These are phyloP conservation scores for Stropharia rugosoannulata DNA, from an alignment of 768 basidiomycete species.

Conservation along the genomic window DNA sequence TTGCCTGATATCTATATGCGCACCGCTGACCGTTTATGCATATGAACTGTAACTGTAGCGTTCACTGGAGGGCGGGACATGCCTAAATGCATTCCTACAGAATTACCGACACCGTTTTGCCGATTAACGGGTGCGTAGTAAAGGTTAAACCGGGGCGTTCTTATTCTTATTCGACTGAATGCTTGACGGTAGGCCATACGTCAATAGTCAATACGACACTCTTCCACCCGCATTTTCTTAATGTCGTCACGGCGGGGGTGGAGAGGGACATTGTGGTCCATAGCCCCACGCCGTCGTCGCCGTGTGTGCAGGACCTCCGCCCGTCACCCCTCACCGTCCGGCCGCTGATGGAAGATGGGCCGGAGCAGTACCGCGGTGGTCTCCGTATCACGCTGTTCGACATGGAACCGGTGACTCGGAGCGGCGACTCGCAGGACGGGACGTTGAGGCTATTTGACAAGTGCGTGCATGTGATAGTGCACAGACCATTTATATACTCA, in stretches of 20 bases:
- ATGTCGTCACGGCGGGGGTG: constrained; percentile 70
- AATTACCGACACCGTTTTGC: constrained; percentile 62
- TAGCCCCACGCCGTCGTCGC: constrained; percentile 55
- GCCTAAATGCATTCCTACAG: constrained; percentile 56
- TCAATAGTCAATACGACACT: constrained; percentile 77
- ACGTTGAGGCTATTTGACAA: constrained; percentile 72
- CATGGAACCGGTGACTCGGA: constrained; percentile 21
- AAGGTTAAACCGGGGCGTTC: too few species aligned
- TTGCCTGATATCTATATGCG: background rate
- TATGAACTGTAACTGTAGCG: background rate
- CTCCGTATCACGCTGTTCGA: constrained; percentile 36
- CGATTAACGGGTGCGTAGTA: constrained; percentile 50
- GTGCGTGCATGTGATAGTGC: constrained; percentile 37
- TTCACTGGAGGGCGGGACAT: constrained; percentile 32
- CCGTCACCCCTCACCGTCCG: constrained; percentile 50
- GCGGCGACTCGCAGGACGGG: constrained; percentile 37
- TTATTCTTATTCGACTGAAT: background rate
- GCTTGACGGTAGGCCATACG: constrained; percentile 49
- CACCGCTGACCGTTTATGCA: background rate
- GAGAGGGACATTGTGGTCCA: constrained; percentile 71
- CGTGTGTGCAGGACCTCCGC: constrained; percentile 49
- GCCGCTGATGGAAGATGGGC: constrained; percentile 31
- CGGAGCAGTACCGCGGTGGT: constrained; percentile 29
- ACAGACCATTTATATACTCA: background rate
- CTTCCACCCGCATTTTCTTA: constrained; percentile 70